Conservation (phyloP, 192 early-diverging fungal species). For the Helicostylum pulchrum region DNA sequence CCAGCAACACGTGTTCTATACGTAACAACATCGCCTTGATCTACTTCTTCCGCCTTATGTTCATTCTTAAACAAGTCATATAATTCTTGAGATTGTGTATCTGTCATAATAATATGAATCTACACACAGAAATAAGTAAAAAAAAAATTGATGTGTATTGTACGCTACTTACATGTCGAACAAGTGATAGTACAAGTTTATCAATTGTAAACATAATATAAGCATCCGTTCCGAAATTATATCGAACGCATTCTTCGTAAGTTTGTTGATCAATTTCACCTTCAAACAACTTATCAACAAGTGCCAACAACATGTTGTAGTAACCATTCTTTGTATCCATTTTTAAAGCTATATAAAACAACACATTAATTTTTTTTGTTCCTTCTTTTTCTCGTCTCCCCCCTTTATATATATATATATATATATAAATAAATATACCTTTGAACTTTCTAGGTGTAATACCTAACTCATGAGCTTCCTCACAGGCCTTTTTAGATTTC, state of each 20-base stretch:
- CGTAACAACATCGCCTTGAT: constrained; percentile 1
- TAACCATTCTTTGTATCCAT: constrained; percentile 59
- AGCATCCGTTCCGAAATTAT: constrained; percentile 84
- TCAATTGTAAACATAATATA: constrained; percentile 89
- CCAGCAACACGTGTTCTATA: constrained; percentile 12
- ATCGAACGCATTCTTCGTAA: constrained; percentile 86
- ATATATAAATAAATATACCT: no score
- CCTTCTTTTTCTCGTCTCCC: not conserved
- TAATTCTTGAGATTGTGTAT: constrained; percentile 11
- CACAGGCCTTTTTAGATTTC: constrained; percentile 49
- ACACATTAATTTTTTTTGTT: not conserved
- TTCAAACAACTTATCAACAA: constrained; percentile 73
- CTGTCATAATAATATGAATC: constrained; percentile 21
- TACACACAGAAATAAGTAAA: not conserved
- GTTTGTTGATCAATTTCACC: constrained; percentile 72
- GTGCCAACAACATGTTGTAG: constrained; percentile 71
- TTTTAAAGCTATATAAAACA: constrained; percentile 25
- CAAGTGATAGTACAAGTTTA: constrained; percentile 74
- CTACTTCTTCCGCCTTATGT: constrained; percentile 9
- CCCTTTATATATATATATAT: no score
- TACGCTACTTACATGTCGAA: constrained; percentile 51
- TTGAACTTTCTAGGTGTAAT: constrained; percentile 44
- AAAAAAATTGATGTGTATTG: not conserved
- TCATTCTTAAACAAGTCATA: constrained; percentile 15
- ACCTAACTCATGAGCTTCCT: constrained; percentile 53